Evolutionary conservation across 2,329 filamentous ascomycete species (phyloP).

Genomic region (Aspergillus fumigatiaffinis): DNA sequence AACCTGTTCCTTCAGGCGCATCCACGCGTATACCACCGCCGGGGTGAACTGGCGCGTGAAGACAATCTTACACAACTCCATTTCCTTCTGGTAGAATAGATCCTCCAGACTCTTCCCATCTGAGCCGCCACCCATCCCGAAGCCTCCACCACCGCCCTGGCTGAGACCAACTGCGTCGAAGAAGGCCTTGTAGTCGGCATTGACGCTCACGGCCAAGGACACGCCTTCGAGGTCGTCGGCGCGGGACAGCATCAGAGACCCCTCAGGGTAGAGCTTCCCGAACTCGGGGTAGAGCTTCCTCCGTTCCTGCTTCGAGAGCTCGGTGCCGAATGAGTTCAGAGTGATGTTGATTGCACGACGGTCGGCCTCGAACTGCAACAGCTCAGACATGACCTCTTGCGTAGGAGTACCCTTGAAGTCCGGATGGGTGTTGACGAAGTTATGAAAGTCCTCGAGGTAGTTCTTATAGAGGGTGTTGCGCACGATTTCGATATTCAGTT

Average conservation of each 20-base stretch:
- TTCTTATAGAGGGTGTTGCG: conserved; percentile 99
- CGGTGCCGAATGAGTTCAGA: conserved; percentile 96
- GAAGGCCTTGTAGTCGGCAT: conserved; percentile 90
- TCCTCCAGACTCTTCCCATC: conserved; percentile 92
- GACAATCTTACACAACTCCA: conserved; percentile 93
- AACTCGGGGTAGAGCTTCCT: conserved; percentile 95
- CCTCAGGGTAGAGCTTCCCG: conserved; percentile 87
- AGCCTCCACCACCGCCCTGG: conserved; percentile 62
- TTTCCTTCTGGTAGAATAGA: conserved; percentile 98
- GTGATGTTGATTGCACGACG: conserved; percentile 98
- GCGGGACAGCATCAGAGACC: conserved; percentile 87
- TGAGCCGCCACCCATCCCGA: conserved; percentile 72
- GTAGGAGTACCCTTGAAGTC: conserved; percentile 88
- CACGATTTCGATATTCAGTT: conserved; percentile 98
- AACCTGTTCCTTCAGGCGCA: conserved; percentile 95
- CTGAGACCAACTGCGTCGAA: conserved; percentile 87
- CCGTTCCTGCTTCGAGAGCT: conserved; percentile 86
- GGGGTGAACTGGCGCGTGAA: conserved; percentile 97
- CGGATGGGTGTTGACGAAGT: conserved; percentile 84
- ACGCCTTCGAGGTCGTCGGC: conserved; percentile 96
- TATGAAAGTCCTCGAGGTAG: conserved; percentile 95
- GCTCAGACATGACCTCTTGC: conserved; percentile 90
- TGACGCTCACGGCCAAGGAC: conserved; percentile 84
- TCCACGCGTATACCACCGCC: conserved; percentile 94
- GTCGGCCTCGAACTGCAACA: conserved; percentile 95